A percentile compares a stretch with the other conserved stretches of the same genome.
These are phyloP conservation scores for Magnaporthales sp. DNA, from an alignment of 2,329 filamentous ascomycete genomes.

Conservation along the genomic window DNA sequence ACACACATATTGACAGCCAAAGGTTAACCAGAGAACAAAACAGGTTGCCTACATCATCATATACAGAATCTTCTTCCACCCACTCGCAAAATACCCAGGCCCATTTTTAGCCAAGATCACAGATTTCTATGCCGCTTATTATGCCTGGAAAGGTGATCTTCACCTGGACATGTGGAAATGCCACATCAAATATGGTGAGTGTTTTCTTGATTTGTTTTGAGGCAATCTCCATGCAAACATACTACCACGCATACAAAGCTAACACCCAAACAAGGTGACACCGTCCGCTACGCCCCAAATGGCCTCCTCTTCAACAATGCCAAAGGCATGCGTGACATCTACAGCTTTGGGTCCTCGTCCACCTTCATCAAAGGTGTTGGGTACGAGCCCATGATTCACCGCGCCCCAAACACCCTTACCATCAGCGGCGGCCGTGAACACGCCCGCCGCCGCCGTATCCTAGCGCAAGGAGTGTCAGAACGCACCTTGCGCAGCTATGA, in stretches of 20 bases:
- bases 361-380: constrained; percentile 62
- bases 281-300: constrained; percentile 73
- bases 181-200: constrained; percentile 52
- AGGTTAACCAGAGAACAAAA: background rate
- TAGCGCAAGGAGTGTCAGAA: constrained; percentile 65
- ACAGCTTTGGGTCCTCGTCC: constrained; percentile 44
- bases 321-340: constrained; percentile 57
- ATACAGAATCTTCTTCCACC: constrained; percentile 56
- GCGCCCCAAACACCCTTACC: constrained; percentile 65
- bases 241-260: too few relatives aligned
- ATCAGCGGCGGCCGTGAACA: constrained; percentile 59
- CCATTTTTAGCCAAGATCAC: constrained; percentile 55
- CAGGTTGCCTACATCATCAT: constrained; percentile 33
- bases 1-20: too few relatives aligned
- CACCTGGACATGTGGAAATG: constrained; percentile 66
- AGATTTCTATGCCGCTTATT: constrained; percentile 58
- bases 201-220: too few relatives aligned
- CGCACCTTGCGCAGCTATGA: constrained; percentile 59
- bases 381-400: constrained; percentile 65
- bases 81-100: constrained; percentile 55
- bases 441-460: constrained; percentile 60
- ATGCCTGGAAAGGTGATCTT: constrained; percentile 65
- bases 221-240: too few relatives aligned
- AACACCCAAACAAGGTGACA: constrained; percentile 32
- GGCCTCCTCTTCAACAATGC: constrained; percentile 68